phyloP scores from a whole-genome alignment of 257 asterid species.

The Solanum bulbocastanum region DNA sequence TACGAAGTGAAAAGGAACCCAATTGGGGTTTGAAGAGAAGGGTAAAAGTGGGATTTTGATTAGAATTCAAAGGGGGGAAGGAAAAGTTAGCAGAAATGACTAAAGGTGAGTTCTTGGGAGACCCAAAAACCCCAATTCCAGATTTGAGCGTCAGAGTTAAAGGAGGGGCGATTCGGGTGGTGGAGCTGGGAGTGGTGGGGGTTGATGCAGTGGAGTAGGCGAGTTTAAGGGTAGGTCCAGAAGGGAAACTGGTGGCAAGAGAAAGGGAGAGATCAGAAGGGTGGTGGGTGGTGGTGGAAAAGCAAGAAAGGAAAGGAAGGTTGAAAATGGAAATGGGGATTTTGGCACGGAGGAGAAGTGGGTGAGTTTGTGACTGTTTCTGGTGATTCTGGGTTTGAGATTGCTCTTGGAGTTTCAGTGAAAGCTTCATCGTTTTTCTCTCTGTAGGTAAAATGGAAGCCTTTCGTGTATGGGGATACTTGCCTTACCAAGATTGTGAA shows the following conservation, averaged over 20 bases:
- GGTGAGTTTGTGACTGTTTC: conserved; percentile 9
- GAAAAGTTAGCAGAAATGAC: conserved; percentile 67
- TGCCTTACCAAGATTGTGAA: background rate
- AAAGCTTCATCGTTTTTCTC: conserved; percentile 45
- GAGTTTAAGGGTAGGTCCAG: conserved; percentile 72
- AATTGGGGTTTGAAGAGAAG: conserved; percentile 58
- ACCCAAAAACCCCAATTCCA: conserved; percentile 78
- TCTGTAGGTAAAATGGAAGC: background rate
- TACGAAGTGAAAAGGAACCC: conserved; percentile 71
- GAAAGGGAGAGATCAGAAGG: conserved; percentile 81
- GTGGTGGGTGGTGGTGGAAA: conserved; percentile 72
- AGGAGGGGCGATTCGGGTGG: conserved; percentile 28
- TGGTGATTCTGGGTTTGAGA: conserved; percentile 17
- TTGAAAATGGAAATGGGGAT: conserved; percentile 66
- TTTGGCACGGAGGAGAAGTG: conserved; percentile 73
- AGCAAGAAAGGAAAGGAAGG: conserved; percentile 70
- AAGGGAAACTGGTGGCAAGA: conserved; percentile 57
- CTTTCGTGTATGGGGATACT: background rate
- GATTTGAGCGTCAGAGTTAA: conserved; percentile 60
- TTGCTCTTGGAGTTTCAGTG: conserved; percentile 52
- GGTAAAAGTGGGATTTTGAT: conserved; percentile 59
- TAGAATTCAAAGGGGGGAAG: conserved; percentile 43
- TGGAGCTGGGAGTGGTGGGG: conserved; percentile 7
- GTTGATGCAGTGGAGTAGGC: conserved; percentile 43
- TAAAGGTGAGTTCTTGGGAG: conserved; percentile 70